Conservation (phyloP, 2,329 filamentous ascomycete genomes). For the Alternaria triticina region DNA sequence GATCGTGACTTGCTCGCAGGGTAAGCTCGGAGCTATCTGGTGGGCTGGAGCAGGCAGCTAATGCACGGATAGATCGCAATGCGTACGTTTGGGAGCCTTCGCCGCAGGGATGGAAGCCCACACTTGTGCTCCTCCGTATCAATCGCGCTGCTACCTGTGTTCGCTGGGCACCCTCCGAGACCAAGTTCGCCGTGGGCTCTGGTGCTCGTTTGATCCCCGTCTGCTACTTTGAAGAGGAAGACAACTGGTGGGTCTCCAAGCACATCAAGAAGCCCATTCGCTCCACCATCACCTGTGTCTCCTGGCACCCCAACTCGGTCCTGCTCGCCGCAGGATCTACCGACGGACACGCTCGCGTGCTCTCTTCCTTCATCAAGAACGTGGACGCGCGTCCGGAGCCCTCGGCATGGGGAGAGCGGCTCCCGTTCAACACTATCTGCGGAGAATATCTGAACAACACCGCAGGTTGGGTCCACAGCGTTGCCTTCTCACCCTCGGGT, state of each 20-base stretch:
- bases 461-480: constrained; percentile 94
- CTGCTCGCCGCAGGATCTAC: constrained; percentile 94
- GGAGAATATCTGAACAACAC: constrained; percentile 96
- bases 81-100: constrained; percentile 97
- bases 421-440: constrained; percentile 98
- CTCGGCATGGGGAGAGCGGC: constrained; percentile 88
- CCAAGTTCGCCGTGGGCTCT: constrained; percentile 96
- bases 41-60: constrained; percentile 18
- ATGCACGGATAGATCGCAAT: constrained; percentile 75
- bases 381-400: constrained; percentile 85
- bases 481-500: constrained; percentile 90
- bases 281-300: constrained; percentile 92
- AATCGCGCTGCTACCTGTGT: constrained; percentile 96
- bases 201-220: constrained; percentile 94
- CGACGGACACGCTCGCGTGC: constrained; percentile 92
- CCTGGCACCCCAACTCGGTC: constrained; percentile 98
- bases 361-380: constrained; percentile 96
- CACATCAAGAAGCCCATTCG: constrained; percentile 99
- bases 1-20: constrained; percentile 97
- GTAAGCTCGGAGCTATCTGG: constrained; percentile 53
- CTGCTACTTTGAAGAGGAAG: constrained; percentile 99
- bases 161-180: constrained; percentile 95
- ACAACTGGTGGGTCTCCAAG: constrained; percentile 99
- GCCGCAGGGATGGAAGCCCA: constrained; percentile 93
- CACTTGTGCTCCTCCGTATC: constrained; percentile 93